Conservation (phyloP, 1,284 basidiomycete genomes). For the Ganoderma lucidum region DNA sequence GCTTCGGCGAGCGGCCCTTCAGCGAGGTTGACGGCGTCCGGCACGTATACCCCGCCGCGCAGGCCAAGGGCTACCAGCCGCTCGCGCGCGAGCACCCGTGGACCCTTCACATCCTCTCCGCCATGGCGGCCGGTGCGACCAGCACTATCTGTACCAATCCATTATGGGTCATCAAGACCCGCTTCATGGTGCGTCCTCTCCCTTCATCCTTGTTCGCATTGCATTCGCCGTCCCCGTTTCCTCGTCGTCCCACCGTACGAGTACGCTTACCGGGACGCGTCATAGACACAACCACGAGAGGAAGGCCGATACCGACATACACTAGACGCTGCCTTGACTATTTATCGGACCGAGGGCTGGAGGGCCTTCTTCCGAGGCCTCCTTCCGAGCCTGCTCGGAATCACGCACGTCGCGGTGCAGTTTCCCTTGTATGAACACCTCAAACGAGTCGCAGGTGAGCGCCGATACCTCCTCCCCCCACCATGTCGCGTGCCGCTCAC, state of each 20-base stretch:
- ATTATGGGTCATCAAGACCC: constrained; percentile 96
- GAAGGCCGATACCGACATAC: constrained; percentile 88
- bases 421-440: constrained; percentile 96
- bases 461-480: neutral
- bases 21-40: constrained; percentile 43
- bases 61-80: constrained; percentile 83
- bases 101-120: constrained; percentile 88
- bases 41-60: constrained; percentile 79
- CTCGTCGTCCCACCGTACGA: constrained; percentile 5
- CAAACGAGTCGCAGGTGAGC: constrained; percentile 85
- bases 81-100: constrained; percentile 80
- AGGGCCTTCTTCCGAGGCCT: constrained; percentile 93
- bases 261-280: neutral
- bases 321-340: constrained; percentile 84
- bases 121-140: constrained; percentile 91
- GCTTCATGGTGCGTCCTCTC: constrained; percentile 85
- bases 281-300: constrained; percentile 76
- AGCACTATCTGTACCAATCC: constrained; percentile 94
- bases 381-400: constrained; percentile 88
- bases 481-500: constrained; percentile 1
- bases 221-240: neutral
- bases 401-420: constrained; percentile 92
- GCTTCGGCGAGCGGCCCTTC: constrained; percentile 72
- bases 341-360: constrained; percentile 86
- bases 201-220: neutral